These are phyloP conservation scores for Emergomyces orientalis DNA, from an alignment of 2,329 filamentous ascomycete genomes.

Conservation along the genomic window DNA sequence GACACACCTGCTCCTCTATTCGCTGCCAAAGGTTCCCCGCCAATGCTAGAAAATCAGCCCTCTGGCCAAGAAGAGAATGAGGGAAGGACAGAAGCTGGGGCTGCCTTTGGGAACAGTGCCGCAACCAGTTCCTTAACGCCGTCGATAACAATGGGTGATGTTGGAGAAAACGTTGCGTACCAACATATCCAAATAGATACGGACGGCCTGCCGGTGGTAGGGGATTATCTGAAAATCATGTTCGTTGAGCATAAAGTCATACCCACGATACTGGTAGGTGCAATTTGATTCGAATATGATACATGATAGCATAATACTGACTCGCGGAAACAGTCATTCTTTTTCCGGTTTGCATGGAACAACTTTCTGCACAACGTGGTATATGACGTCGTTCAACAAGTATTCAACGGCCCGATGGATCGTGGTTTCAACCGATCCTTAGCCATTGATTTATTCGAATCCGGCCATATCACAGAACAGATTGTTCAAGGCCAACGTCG, in stretches of 20 bases:
- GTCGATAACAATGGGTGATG: slow-evolving; percentile 6
- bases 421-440: slow-evolving; percentile 83
- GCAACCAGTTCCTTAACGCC: background rate
- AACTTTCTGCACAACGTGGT: slow-evolving; percentile 99
- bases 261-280: slow-evolving; percentile 80
- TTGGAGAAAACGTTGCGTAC: slow-evolving; percentile 4
- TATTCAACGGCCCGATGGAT: slow-evolving; percentile 97
- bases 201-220: slow-evolving; percentile 69
- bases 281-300: slow-evolving; percentile 7
- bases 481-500: slow-evolving; percentile 84
- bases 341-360: slow-evolving; percentile 98
- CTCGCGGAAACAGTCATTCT: slow-evolving; percentile 61
- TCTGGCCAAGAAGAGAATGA: background rate
- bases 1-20: slow-evolving; percentile 62
- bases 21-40: slow-evolving; percentile 31
- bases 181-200: slow-evolving; percentile 48
- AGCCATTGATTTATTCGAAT: slow-evolving; percentile 86
- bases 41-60: slow-evolving; percentile 1
- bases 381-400: slow-evolving; percentile 97
- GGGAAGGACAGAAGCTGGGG: background rate
- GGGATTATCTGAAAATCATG: slow-evolving; percentile 88
- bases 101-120: background rate
- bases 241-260: slow-evolving; percentile 93
- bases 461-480: slow-evolving; percentile 76
- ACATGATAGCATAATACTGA: slow-evolving; percentile 1